phyloP scores from a whole-genome alignment of 805 yeast species.

The Diddensiella transvaalensis region DNA sequence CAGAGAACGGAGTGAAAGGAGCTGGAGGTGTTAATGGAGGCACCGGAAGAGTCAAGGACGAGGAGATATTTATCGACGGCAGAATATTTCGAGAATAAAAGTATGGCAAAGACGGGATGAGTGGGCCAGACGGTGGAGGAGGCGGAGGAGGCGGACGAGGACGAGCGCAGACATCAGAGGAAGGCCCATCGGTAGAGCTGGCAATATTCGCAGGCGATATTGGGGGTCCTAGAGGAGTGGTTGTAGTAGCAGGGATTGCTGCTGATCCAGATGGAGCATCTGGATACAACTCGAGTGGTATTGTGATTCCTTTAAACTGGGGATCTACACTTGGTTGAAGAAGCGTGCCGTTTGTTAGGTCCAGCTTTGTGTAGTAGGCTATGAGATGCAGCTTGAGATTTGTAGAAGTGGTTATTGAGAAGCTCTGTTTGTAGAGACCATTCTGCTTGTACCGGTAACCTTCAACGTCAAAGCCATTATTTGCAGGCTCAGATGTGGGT shows the following conservation, averaged over 20 bases:
- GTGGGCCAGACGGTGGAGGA: conserved; percentile 8
- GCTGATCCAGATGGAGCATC: conserved; percentile 25
- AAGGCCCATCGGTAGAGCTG: not conserved
- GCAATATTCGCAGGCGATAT: not conserved
- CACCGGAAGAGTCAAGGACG: conserved; percentile 4
- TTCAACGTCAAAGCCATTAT: conserved; percentile 21
- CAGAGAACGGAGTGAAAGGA: not conserved
- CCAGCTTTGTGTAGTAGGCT: conserved; percentile 43
- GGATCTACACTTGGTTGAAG: conserved; percentile 46
- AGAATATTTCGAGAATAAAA: not conserved
- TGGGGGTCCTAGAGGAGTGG: conserved; percentile 12
- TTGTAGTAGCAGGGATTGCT: conserved; percentile 21
- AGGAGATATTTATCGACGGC: not conserved
- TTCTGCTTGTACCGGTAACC: conserved; percentile 41
- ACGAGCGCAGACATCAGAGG: not conserved
- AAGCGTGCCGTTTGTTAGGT: conserved; percentile 29
- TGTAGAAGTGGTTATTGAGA: conserved; percentile 50
- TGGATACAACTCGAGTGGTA: conserved; percentile 38
- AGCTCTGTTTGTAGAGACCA: conserved; percentile 63
- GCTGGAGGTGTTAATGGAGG: not conserved
- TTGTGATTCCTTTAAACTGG: conserved; percentile 32
- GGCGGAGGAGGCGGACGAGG: conserved; percentile 9
- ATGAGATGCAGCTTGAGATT: conserved; percentile 58
- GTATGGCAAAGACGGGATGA: conserved; percentile 5
- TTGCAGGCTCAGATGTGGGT: not conserved